phyloP scores from a whole-genome alignment of 1,284 basidiomycete species.

The Abortiporus biennis region DNA sequence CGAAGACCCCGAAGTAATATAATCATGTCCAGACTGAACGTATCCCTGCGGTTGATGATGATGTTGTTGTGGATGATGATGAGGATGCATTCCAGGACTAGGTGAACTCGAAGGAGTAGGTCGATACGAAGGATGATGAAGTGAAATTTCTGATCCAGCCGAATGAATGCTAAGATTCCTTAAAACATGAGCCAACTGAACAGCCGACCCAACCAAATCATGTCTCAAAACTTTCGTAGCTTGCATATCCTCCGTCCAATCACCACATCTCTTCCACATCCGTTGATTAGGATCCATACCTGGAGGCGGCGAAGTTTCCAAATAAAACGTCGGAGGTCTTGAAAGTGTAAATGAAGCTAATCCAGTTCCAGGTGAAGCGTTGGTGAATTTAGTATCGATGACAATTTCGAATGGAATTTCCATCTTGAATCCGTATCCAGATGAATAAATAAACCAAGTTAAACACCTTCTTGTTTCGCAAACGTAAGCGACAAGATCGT shows the following conservation, averaged over 20 bases:
- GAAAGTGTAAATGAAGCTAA: slow-evolving; percentile 59
- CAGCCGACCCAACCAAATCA: slow-evolving; percentile 57
- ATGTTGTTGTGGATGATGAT: no score
- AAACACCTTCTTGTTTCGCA: slow-evolving; percentile 59
- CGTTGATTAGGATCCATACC: slow-evolving; percentile 28
- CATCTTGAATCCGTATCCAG: slow-evolving; percentile 75
- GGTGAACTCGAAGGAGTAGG: no score
- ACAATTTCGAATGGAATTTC: slow-evolving; percentile 68
- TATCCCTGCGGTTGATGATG: no score
- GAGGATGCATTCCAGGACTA: no score
- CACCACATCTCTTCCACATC: slow-evolving; percentile 60
- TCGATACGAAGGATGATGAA: slow-evolving; percentile 18
- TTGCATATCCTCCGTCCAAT: slow-evolving; percentile 75
- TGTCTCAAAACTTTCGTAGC: slow-evolving; percentile 62
- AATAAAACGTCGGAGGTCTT: slow-evolving; percentile 59
- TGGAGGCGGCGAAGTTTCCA: slow-evolving; percentile 37
- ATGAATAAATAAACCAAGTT: slow-evolving; percentile 72
- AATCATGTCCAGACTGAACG: no score
- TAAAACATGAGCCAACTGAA: slow-evolving; percentile 53
- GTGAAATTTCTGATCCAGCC: slow-evolving; percentile 31
- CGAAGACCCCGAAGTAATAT: no score
- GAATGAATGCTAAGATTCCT: slow-evolving; percentile 38
- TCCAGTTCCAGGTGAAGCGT: slow-evolving; percentile 48
- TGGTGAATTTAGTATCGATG: slow-evolving; percentile 48
- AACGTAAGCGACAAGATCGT: slow-evolving; percentile 70